These are phyloP conservation scores for Ophiocordyceps camponoti-saundersi DNA, from an alignment of 2,329 filamentous ascomycete species.

Conservation along the genomic window DNA sequence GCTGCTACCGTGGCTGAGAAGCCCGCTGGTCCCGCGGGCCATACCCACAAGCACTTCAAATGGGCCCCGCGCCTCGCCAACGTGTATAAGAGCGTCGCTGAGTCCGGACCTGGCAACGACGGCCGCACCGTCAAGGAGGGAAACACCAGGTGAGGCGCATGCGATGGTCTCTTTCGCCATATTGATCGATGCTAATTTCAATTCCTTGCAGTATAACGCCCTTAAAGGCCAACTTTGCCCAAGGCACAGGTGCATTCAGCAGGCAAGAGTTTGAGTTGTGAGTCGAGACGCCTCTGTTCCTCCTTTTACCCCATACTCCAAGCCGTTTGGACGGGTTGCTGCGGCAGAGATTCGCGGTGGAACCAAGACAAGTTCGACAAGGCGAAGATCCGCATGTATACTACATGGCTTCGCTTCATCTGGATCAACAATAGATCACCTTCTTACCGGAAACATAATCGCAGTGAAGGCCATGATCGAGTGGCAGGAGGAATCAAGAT, in stretches of 20 bases:
- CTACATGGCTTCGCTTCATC: constrained; percentile 6
- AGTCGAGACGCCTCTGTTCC: constrained; percentile 29
- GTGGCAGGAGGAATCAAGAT: neutral
- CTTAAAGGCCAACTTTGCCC: constrained; percentile 84
- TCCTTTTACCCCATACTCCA: neutral
- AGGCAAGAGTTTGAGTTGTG: constrained; percentile 67
- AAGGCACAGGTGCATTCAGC: constrained; percentile 43
- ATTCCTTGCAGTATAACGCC: constrained; percentile 57
- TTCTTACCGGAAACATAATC: constrained; percentile 15
- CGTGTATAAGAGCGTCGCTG: constrained; percentile 74
- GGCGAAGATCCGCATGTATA: constrained; percentile 9
- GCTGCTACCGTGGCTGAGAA: constrained; percentile 7
- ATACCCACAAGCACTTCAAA: constrained; percentile 79
- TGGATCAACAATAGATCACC: constrained; percentile 13
- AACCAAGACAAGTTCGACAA: constrained; percentile 2
- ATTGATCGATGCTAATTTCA: neutral
- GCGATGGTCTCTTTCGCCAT: neutral
- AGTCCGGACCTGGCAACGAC: constrained; percentile 66
- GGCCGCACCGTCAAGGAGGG: constrained; percentile 85
- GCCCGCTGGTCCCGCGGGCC: constrained; percentile 18
- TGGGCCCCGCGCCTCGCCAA: constrained; percentile 82
- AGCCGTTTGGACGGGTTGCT: neutral
- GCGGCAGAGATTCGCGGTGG: neutral
- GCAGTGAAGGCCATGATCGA: neutral
- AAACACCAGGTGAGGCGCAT: constrained; percentile 49